Percentiles rank a stretch among this genome's conserved stretches.
Conservation (phyloP, 495 filamentous ascomycete genomes). For the Aspergillus mulundensis region DNA sequence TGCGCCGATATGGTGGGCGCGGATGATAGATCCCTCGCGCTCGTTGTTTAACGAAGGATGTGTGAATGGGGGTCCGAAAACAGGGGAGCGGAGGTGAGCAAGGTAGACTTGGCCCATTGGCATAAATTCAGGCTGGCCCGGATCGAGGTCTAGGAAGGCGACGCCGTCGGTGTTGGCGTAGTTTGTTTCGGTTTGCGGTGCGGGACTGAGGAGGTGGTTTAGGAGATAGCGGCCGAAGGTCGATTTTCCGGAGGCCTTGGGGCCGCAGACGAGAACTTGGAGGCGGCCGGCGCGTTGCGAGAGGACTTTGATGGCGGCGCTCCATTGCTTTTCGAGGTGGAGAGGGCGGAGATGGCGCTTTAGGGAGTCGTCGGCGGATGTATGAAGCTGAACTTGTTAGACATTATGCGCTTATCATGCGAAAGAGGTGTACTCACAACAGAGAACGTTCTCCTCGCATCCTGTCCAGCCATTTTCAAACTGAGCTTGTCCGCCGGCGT, state of each 20-base stretch:
- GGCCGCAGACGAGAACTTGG: constrained; percentile 63
- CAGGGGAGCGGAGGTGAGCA: constrained; percentile 55
- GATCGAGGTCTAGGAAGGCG: constrained; percentile 75
- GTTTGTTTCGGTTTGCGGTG: constrained; percentile 31
- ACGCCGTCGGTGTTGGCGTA: constrained; percentile 42
- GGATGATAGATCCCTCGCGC: constrained; percentile 41
- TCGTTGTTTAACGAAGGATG: constrained; percentile 50
- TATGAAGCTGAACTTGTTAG: constrained; percentile 35
- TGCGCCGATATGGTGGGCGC: constrained; percentile 70
- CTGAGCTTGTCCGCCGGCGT: constrained; percentile 37
- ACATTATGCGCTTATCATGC: neutral
- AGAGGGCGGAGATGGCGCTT: constrained; percentile 56
- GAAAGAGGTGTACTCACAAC: constrained; percentile 29
- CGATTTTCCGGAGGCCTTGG: constrained; percentile 83
- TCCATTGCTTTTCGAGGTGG: constrained; percentile 63
- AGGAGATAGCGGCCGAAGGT: constrained; percentile 73
- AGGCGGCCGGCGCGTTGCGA: constrained; percentile 35
- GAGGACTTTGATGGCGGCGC: constrained; percentile 37
- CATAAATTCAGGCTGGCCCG: constrained; percentile 78
- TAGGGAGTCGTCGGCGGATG: constrained; percentile 44
- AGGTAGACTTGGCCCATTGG: constrained; percentile 76
- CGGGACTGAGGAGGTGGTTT: constrained; percentile 65
- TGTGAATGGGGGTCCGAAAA: constrained; percentile 71
- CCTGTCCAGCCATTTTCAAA: constrained; percentile 22
- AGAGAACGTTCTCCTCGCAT: constrained; percentile 37